Evolutionary conservation across 148 eudicot species (phyloP), one percentile per base, ranked within the genome.

Genomic region (Fagopyrum homotropicum): DNA sequence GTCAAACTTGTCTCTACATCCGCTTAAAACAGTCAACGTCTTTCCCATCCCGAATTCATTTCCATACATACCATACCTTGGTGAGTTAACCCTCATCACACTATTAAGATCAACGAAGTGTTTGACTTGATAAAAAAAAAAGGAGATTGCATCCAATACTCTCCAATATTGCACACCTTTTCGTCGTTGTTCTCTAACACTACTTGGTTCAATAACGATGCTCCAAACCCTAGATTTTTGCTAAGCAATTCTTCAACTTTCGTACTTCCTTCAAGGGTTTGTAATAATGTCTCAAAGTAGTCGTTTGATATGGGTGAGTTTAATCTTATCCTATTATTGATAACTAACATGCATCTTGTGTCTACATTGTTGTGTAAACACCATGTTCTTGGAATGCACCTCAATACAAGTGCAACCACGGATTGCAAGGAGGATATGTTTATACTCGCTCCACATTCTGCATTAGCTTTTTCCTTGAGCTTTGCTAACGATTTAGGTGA

Each of bases 1-100:
- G 35, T 82, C 85, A 71, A 84, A 86, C 64, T 89, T 92, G 60
- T 85, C 83, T 2, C 88, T 88, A 73, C 49, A 78, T 0, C 94
- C 94, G n/a, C 92, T 87, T n/a, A 89, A 68, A 61, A 69, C 57
- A 14, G 74, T 57, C 17, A 69, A 29, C 26, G 11, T 35, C 26
- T 69, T 74, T 55, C 71, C 43, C 26, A n/a, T 52, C 35, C 59
- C 75, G 2, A 40, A 50, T 1, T 55, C 49, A 16, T 17, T 59
- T 7, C 74, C 70, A 22, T 77, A 45, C 70, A 80, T 44, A 22
- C 72, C 76, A 80, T 76, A 80, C 76, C 76, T 45, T 6, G 82
- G 59, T 0, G 79, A 80, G 57, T 55, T 16, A 8, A 35, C 63
- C n/a, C 54, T 63, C 60, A 49, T 10, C 4, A 81, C 77, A 11